Conservation (phyloP, 2,329 filamentous ascomycete species). For the Helotiales sp. region DNA sequence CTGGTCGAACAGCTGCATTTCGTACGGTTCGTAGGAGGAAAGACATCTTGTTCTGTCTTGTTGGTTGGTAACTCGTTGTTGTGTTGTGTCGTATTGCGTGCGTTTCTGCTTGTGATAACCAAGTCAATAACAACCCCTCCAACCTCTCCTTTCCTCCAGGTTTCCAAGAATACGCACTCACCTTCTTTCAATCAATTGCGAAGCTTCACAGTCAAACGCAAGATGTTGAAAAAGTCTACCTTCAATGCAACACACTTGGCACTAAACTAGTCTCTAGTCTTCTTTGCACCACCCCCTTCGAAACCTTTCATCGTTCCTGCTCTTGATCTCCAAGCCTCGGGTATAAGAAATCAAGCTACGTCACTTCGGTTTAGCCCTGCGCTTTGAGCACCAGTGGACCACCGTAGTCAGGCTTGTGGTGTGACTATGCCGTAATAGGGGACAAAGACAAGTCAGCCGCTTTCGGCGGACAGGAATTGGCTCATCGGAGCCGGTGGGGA, state of each 20-base stretch:
- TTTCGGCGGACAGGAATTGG: not conserved
- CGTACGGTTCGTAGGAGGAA: conserved; percentile 26
- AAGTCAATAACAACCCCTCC: no score
- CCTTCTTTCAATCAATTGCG: no score
- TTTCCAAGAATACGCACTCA: no score
- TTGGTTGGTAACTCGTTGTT: no score
- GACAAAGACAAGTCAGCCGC: not conserved
- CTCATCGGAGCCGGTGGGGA: not conserved
- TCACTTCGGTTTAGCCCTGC: not conserved
- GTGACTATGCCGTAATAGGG: not conserved
- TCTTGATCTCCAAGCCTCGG: not conserved
- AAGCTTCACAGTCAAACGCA: no score
- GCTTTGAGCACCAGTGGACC: not conserved
- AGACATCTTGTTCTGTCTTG: conserved; percentile 50
- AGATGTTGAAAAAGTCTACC: no score
- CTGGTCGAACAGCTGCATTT: conserved; percentile 14
- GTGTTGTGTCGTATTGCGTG: no score
- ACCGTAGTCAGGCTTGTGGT: not conserved
- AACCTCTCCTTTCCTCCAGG: no score
- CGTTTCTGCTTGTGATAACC: no score
- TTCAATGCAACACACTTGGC: no score
- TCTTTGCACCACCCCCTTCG: not conserved
- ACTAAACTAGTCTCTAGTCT: no score
- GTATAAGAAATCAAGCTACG: not conserved
- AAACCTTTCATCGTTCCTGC: not conserved